A percentile compares a stretch with the other conserved stretches of the same genome.
Evolutionary conservation across 148 eudicot genomes (phyloP).

Genomic region (Pouteria glomerata): DNA sequence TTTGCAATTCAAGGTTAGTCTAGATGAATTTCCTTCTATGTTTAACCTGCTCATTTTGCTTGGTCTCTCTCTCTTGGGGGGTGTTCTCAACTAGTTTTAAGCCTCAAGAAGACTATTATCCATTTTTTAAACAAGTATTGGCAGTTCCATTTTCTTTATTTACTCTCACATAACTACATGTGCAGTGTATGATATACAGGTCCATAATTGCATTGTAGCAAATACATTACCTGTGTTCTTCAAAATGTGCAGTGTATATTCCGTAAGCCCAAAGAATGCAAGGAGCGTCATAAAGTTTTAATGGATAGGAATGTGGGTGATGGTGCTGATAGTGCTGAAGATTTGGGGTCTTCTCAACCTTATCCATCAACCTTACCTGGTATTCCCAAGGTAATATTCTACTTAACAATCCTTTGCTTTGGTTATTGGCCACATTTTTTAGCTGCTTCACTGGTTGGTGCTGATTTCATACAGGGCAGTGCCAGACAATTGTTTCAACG

Average conservation of each 20-base stretch:
- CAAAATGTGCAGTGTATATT: constrained; percentile 54
- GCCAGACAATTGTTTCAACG: constrained; percentile 92
- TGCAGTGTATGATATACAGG: not conserved
- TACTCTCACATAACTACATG: not conserved
- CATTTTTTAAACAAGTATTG: not conserved
- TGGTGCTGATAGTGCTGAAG: constrained; percentile 97
- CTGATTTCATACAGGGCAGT: constrained; percentile 60
- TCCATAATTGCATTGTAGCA: not conserved
- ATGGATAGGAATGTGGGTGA: constrained; percentile 79
- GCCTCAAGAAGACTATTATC: no score
- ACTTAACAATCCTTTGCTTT: not conserved
- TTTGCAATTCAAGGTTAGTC: constrained; percentile 72
- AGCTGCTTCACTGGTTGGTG: constrained; percentile 11
- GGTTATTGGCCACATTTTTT: not conserved
- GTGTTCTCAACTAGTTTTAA: no score
- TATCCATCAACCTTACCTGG: constrained; percentile 92
- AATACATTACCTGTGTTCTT: not conserved
- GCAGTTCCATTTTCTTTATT: not conserved
- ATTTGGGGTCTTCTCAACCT: constrained; percentile 92
- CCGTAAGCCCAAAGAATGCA: constrained; percentile 90
- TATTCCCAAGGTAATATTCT: constrained; percentile 77
- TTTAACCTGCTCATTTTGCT: no score
- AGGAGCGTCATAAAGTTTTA: constrained; percentile 68
- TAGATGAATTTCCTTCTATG: not conserved
- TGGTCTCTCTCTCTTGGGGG: not conserved